Percentiles rank a stretch among this genome's conserved stretches.
These are phyloP conservation scores for Tylopilus sp. DNA, from an alignment of 1,284 basidiomycete species.

Conservation along the genomic window DNA sequence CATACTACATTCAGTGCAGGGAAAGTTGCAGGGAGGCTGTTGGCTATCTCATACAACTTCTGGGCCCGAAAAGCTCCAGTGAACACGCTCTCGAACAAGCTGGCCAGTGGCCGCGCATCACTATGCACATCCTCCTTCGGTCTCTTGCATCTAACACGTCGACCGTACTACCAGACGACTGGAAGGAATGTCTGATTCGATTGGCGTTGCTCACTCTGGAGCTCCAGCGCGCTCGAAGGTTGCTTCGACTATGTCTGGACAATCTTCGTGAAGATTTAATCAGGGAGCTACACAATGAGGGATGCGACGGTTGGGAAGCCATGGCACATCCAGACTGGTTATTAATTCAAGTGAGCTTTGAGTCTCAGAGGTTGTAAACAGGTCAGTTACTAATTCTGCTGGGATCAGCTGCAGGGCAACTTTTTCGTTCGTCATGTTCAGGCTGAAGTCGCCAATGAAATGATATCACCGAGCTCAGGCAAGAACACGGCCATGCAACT, in stretches of 20 bases:
- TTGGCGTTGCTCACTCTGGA: conserved; percentile 42
- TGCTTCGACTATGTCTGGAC: conserved; percentile 16
- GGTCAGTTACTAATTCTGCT: too few relatives aligned
- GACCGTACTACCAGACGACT: conserved; percentile 24
- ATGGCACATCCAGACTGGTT: conserved; percentile 52
- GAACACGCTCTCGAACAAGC: conserved; percentile 31
- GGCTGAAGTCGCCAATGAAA: conserved; percentile 51
- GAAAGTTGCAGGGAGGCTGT: conserved; percentile 11
- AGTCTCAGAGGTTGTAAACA: background rate
- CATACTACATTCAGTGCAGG: conserved; percentile 14
- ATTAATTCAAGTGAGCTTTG: conserved; percentile 52
- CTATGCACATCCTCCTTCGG: conserved; percentile 36
- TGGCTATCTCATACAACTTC: conserved; percentile 9
- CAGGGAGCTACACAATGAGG: conserved; percentile 46
- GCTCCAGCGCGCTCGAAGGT: conserved; percentile 46
- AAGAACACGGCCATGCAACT: conserved; percentile 58
- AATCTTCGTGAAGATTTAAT: conserved; percentile 38
- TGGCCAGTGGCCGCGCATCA: conserved; percentile 47
- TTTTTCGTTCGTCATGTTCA: conserved; percentile 55
- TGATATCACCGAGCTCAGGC: conserved; percentile 53
- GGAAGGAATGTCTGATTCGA: conserved; percentile 40
- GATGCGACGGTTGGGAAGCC: conserved; percentile 24
- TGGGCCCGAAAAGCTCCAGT: conserved; percentile 19
- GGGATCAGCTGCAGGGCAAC: conserved; percentile 52
- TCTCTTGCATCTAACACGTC: conserved; percentile 32